These are phyloP conservation scores for Fimicolochytrium jonesii DNA, from an alignment of 192 early-diverging fungal genomes.

Conservation along the genomic window DNA sequence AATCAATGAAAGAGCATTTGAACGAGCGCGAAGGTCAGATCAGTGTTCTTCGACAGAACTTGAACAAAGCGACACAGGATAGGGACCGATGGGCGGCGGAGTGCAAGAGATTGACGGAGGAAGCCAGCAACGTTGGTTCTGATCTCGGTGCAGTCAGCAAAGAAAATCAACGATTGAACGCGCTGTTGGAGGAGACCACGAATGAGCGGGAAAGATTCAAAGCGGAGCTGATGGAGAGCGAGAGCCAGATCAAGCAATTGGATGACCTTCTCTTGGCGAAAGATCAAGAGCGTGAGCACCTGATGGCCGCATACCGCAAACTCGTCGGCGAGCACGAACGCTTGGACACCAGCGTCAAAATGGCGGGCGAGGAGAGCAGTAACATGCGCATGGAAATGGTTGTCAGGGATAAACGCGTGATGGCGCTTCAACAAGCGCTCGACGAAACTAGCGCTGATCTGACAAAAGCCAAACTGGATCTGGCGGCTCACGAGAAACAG, in stretches of 20 bases:
- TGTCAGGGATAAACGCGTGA: slow-evolving; percentile 44
- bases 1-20: slow-evolving; percentile 29
- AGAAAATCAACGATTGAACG: slow-evolving; percentile 46
- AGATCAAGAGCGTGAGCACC: slow-evolving; percentile 45
- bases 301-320: slow-evolving; percentile 44
- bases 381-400: slow-evolving; percentile 46
- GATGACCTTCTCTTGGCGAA: slow-evolving; percentile 42
- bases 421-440: slow-evolving; percentile 35
- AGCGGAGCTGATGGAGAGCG: slow-evolving; percentile 39
- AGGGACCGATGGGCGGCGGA: slow-evolving; percentile 1
- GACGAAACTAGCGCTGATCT: slow-evolving; percentile 32
- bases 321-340: slow-evolving; percentile 43
- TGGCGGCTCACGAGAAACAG: slow-evolving; percentile 42
- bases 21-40: slow-evolving; percentile 37
- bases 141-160: slow-evolving; percentile 44
- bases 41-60: not conserved
- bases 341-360: slow-evolving; percentile 4
- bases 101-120: slow-evolving; percentile 9
- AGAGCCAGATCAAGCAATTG: slow-evolving; percentile 40
- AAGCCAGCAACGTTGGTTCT: slow-evolving; percentile 21
- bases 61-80: not conserved
- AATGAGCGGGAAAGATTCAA: slow-evolving; percentile 30
- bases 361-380: slow-evolving; percentile 13
- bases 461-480: slow-evolving; percentile 37
- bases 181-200: slow-evolving; percentile 24